Conservation (phyloP, 805 yeast species). For the Saturnispora mendoncae region DNA sequence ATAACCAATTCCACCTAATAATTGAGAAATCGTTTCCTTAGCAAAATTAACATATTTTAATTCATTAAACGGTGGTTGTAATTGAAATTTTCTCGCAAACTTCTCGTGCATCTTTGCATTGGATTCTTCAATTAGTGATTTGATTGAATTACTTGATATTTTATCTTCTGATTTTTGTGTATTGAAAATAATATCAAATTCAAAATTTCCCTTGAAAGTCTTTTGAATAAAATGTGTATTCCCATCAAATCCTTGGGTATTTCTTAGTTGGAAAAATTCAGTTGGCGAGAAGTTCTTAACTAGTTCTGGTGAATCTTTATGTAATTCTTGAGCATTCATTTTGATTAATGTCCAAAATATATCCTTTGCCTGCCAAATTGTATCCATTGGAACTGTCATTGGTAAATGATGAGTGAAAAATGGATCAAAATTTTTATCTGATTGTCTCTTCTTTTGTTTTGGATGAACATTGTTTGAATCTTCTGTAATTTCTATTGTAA, state of each 20-base stretch:
- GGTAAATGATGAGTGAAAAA: constrained; percentile 55
- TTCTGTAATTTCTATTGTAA: constrained; percentile 51
- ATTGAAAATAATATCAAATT: constrained; percentile 62
- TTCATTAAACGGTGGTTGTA: constrained; percentile 45
- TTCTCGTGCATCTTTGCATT: constrained; percentile 38
- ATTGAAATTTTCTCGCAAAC: constrained; percentile 42
- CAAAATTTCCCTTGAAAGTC: constrained; percentile 61
- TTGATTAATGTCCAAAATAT: constrained; percentile 60
- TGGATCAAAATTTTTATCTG: constrained; percentile 45
- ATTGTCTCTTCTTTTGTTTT: constrained; percentile 16
- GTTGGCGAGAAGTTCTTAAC: constrained; percentile 32
- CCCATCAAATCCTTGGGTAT: constrained; percentile 55
- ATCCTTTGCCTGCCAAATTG: constrained; percentile 72
- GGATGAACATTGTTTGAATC: constrained; percentile 41
- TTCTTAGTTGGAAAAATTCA: constrained; percentile 47
- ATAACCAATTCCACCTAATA: constrained; percentile 85
- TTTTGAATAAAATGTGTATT: constrained; percentile 76
- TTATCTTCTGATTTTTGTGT: constrained; percentile 34
- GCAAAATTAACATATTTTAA: constrained; percentile 49
- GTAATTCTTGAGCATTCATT: constrained; percentile 49
- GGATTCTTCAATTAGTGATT: constrained; percentile 27
- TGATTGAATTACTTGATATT: constrained; percentile 32
- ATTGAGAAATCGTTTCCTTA: constrained; percentile 68
- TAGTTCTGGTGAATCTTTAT: constrained; percentile 9
- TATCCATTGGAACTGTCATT: constrained; percentile 53